Base-by-base conservation (phyloP, 2,329 filamentous ascomycete species). In the Nakataea oryzae region DNA sequence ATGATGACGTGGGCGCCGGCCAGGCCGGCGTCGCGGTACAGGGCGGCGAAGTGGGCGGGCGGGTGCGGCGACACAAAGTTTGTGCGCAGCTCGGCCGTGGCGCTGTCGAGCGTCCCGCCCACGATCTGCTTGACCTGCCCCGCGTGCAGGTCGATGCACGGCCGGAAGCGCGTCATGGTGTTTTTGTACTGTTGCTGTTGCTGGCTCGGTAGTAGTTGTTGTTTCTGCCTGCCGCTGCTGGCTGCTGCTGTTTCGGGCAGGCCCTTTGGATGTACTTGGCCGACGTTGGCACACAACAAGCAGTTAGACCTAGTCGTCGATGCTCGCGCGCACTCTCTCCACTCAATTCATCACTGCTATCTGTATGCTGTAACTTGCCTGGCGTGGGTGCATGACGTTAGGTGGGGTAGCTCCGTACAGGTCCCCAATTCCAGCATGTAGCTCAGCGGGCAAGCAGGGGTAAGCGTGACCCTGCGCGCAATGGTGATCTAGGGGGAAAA, bases 61-160 rank as follows among this genome's bases (percentile, higher is more conserved):
- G 93, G 89, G 65, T 93, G 86, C 59, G 87, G 84, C 12, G 95
- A 97, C 64, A 96, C 88, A 78, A 91, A 93, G 76, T 99, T 99
- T 58, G 93, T 97, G 77, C 91, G 89, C 62, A 97, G 82, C 62
- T 84, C 80, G 8, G 81, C 74, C 1, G 84, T 83, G 11, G 81
- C 74, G 72, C 83, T 83, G 76, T 89, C 88, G 65, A 99, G 83
- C 1, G 95, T 97, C 64, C 95, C 93, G 68, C 95, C 95, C 54
- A 99, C 93, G 69, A 99, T 99, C 75, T 99, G 95, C 79, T 99
- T 99, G 64, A 99, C 95, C 72, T 93, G 88, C 17, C 95, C 95
- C n/a, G 93, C 88, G 75, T 99, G 95, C 61, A 99, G 84, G 77
- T 99, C 95, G 75, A 99, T 97, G 72, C 95, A 99, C 26, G 95